Evolutionary conservation across 108 stramenopile species (phyloP).

Genomic region (Parietichytrium sp.): DNA sequence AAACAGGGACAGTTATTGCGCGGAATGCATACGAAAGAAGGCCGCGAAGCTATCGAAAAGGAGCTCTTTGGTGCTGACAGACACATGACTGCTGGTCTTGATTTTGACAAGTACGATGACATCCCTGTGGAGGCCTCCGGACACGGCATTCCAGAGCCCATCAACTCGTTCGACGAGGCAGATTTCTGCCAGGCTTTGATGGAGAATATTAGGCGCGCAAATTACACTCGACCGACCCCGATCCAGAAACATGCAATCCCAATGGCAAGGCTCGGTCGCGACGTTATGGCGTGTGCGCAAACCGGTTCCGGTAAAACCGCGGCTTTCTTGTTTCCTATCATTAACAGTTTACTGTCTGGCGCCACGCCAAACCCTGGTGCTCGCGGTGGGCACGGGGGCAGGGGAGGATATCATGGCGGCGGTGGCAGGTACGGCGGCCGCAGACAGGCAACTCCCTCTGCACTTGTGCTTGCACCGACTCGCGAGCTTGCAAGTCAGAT

Average conservation of each 20-base stretch:
- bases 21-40: slow-evolving; percentile 48
- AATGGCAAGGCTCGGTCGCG: slow-evolving; percentile 78
- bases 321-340: slow-evolving; percentile 94
- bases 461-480: slow-evolving; percentile 90
- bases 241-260: slow-evolving; percentile 98
- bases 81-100: slow-evolving; percentile 94
- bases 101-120: slow-evolving; percentile 97
- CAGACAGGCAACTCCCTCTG: slow-evolving; percentile 64
- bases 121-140: slow-evolving; percentile 93
- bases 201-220: slow-evolving; percentile 83
- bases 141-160: slow-evolving; percentile 79
- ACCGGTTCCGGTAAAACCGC: slow-evolving; percentile 97
- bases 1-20: slow-evolving; percentile 60
- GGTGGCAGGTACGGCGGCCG: neutral
- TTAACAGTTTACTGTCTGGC: slow-evolving; percentile 75
- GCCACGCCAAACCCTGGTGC: too few species aligned
- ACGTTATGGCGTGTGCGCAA: slow-evolving; percentile 97
- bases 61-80: slow-evolving; percentile 54
- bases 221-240: slow-evolving; percentile 91
- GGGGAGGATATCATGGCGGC: slow-evolving; percentile 49
- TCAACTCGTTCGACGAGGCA: slow-evolving; percentile 77
- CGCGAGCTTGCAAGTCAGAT: slow-evolving; percentile 97
- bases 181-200: slow-evolving; percentile 83
- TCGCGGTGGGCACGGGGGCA: slow-evolving; percentile 73
- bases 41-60: slow-evolving; percentile 49